Evolutionary conservation across 257 asterid species (phyloP).

Genomic region (Fraxinus quadrangulata): DNA sequence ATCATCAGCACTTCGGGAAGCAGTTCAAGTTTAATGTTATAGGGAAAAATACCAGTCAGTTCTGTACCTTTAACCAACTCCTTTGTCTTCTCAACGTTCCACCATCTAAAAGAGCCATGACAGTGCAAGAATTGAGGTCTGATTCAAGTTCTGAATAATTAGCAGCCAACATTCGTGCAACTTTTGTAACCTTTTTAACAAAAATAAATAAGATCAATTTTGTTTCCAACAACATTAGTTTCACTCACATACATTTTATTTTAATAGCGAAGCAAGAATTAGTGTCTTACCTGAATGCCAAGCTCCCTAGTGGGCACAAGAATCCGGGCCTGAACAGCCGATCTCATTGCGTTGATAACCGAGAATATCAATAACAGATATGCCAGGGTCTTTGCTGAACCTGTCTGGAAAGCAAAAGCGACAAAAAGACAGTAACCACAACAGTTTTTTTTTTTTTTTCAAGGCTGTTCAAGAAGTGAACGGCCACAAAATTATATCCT

Average conservation of each 20-base stretch:
- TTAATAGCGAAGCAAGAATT: conserved; percentile 24
- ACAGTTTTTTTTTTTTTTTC: conserved; percentile 1
- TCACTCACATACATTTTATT: conserved; percentile 5
- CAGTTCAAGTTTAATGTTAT: conserved; percentile 7
- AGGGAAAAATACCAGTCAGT: neutral
- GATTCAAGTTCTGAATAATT: conserved; percentile 48
- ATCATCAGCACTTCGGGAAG: conserved; percentile 11
- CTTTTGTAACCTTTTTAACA: conserved; percentile 73
- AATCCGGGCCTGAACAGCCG: conserved; percentile 82
- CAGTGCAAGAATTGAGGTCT: conserved; percentile 56
- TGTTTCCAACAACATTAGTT: conserved; percentile 19
- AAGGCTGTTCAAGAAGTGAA: conserved; percentile 19
- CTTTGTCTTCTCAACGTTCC: conserved; percentile 84
- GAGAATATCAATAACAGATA: conserved; percentile 76
- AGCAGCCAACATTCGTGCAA: conserved; percentile 76
- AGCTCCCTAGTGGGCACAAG: conserved; percentile 96
- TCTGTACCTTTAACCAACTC: conserved; percentile 86
- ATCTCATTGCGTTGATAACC: conserved; percentile 60
- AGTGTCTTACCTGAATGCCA: conserved; percentile 75
- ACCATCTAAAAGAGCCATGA: conserved; percentile 98
- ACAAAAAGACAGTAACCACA: conserved; percentile 30
- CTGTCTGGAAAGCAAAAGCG: conserved; percentile 68
- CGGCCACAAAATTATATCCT: neutral
- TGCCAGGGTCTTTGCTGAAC: conserved; percentile 96
- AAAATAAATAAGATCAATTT: conserved; percentile 25